A percentile compares a stretch with the other conserved stretches of the same genome.
Conservation (phyloP, 768 basidiomycete genomes). For the Tylopilus intermedius region DNA sequence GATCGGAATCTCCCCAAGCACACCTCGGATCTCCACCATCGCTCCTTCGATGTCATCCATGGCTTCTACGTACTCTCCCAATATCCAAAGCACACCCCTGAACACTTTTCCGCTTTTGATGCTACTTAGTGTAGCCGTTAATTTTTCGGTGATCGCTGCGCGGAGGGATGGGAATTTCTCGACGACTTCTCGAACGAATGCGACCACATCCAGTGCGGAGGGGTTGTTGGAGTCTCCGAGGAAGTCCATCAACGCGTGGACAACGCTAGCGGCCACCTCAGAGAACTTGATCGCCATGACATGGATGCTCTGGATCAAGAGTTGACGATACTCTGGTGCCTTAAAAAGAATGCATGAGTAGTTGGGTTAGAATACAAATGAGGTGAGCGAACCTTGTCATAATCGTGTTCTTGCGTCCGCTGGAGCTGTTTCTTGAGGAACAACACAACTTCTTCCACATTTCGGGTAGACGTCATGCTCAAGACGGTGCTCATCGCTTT, state of each 20-base stretch:
- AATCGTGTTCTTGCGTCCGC: constrained; percentile 85
- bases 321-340: constrained; percentile 92
- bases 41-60: constrained; percentile 62
- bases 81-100: constrained; percentile 93
- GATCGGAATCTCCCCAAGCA: constrained; percentile 96
- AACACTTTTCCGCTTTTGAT: constrained; percentile 97
- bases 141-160: constrained; percentile 75
- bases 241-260: constrained; percentile 91
- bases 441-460: constrained; percentile 92
- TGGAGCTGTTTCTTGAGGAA: constrained; percentile 98
- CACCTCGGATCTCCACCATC: constrained; percentile 75
- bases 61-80: constrained; percentile 88
- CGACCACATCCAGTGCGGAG: constrained; percentile 90
- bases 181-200: constrained; percentile 87
- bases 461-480: constrained; percentile 88
- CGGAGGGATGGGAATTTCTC: constrained; percentile 94
- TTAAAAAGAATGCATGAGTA: constrained; percentile 25
- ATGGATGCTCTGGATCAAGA: constrained; percentile 96
- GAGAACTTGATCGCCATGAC: constrained; percentile 95
- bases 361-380: not conserved
- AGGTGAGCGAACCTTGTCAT: constrained; percentile 66
- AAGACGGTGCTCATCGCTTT: constrained; percentile 88
- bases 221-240: constrained; percentile 93
- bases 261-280: constrained; percentile 92
- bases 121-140: constrained; percentile 72